Evolutionary conservation across 2,329 filamentous ascomycete species (phyloP), one percentile per base, ranked within the genome.

Genomic region (Gaeumannomyces tritici): DNA sequence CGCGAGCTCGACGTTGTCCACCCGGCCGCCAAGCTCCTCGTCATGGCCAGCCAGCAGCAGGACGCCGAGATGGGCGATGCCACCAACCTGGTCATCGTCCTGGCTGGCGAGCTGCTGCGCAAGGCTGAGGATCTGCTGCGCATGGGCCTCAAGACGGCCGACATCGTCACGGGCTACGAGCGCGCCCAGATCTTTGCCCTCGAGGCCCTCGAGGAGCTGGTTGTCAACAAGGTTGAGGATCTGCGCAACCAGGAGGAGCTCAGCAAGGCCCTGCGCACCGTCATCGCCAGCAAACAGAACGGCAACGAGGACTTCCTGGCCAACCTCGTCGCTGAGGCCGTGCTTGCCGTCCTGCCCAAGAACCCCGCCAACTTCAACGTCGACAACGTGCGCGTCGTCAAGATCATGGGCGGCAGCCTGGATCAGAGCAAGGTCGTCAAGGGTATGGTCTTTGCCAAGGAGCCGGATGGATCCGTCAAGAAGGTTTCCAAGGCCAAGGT

Each of bases 1-100:
- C 89, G 92, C 72, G 96, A 99, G 80, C 87, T 99, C 75, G 95
- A 99, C 73, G 95, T 99, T 66, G 93, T 99, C 63, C 95, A 99
- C 80, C 95, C 96, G 66, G 95, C 95, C 63, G 96, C 95, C 61
- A 99, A 99, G 80, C 83, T 99, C 67, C 81, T 99, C 62, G 95
- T 99, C 70, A 99, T 99, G 96, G 93, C 95, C 65, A 93, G 90
- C 75, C 95, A 99, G 78, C 95, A 99, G 80, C 96, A 99, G 79
- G 96, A 99, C 77, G 87, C 93, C 55, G 95, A 99, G 85, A 96
- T 99, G 91, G 95, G 95, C 64, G 96, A 99, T 78, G 95, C 91
- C 62, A 99, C 95, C 63, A 99, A 99, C 78, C 79, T 99, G 75
- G 95, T 99, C 70, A 98, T 99, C 72, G 84, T 99, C 62, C 81